Evolutionary conservation across 306 rosid genomes (phyloP), one percentile per base, ranked within the genome.

Genomic region (Lathyrus oleraceus): DNA sequence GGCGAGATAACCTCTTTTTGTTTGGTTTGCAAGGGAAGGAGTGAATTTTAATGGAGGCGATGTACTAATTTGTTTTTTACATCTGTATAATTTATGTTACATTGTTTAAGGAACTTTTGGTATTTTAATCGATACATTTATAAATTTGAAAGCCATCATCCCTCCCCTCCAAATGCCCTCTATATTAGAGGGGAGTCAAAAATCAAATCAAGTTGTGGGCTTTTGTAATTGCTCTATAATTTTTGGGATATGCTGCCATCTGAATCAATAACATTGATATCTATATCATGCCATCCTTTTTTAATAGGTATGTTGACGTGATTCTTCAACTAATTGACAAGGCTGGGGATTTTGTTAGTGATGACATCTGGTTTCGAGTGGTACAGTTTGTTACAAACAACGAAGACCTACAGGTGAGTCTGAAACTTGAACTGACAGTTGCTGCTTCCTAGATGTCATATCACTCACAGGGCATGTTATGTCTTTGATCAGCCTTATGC

Each of bases 301-400:
- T 70, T 35, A 61, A 10, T 82, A 95, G 99, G 99, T 95, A 95
- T 45, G 99, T 95, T 63, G 99, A 95, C 44, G 99, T 95, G 48
- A 91, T 95, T 78, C 99, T 95, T 76, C 99, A 95, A 83, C 83
- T 95, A 87, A 95, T 95, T 79, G 99, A 95, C 86, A 95, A 95
- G 91, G 99, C 99, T 2, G 99, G 97, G 75, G 99, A 95, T 79
- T 95, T 95, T 85, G 99, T 95, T 30, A 95, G 99, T 10, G 99
- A 95, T 73, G 99, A 95, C 84, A 95, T 95, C 69, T 95, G 99
- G 99, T 95, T 91, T 80, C 96, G 99, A 68, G 99, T 95, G 72
- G 99, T 95, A 74, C 99, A 95, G 76, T 95, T 95, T 79, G 99
- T 95, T 78, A 91, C 97, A 47, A 95, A 95, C 84, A 95, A 95